phyloP scores from a whole-genome alignment of 306 rosid genomes.

The Malus fusca region DNA sequence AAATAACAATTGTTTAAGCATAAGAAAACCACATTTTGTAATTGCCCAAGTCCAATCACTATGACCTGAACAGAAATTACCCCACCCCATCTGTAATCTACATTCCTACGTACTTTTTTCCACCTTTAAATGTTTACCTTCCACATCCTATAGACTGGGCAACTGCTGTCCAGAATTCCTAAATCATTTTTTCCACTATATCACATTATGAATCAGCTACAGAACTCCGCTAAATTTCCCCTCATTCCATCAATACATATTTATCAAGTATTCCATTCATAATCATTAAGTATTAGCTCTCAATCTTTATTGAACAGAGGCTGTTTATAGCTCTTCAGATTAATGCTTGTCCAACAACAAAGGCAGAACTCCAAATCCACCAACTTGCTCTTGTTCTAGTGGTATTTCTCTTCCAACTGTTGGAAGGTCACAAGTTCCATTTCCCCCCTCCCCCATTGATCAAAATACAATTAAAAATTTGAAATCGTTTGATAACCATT shows the following conservation, averaged over 20 bases:
- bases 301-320: not conserved
- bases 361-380: not conserved
- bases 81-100: not conserved
- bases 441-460: no score
- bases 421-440: no score
- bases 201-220: not conserved
- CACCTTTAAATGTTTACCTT: not conserved
- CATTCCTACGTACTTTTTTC: not conserved
- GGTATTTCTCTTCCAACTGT: no score
- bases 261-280: not conserved
- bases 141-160: not conserved
- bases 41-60: not conserved
- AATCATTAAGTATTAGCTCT: not conserved
- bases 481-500: no score
- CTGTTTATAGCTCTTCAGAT: not conserved
- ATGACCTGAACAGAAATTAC: not conserved
- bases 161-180: not conserved
- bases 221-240: not conserved
- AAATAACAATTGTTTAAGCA: not conserved
- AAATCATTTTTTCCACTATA: not conserved
- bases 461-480: no score
- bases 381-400: no score
- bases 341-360: not conserved
- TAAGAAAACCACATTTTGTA: not conserved
- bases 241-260: not conserved